A percentile compares a stretch with the other conserved stretches of the same genome.
These are phyloP conservation scores for Hirschfeldia incana DNA, from an alignment of 345 rosid genomes.

Conservation along the genomic window DNA sequence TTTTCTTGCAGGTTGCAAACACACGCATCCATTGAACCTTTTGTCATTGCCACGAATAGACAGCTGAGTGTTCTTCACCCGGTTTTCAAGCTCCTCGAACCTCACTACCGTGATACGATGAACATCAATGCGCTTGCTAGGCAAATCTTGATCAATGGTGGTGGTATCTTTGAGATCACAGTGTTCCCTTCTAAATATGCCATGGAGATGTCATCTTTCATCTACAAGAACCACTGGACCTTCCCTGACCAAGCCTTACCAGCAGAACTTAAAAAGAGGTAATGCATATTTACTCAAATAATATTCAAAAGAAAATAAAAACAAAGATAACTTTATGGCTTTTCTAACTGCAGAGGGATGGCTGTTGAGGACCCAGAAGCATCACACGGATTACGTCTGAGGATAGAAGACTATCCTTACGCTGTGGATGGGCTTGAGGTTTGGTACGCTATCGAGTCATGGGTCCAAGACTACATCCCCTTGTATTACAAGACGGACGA, in stretches of 20 bases:
- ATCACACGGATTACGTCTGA: conserved; percentile 55
- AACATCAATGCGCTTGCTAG: conserved; percentile 67
- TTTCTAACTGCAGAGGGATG: conserved; percentile 52
- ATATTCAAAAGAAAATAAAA: background rate
- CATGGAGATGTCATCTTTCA: conserved; percentile 60
- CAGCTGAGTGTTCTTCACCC: conserved; percentile 84
- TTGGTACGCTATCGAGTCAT: conserved; percentile 65
- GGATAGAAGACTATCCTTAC: conserved; percentile 68
- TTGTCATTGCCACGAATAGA: conserved; percentile 70
- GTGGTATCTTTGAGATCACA: conserved; percentile 61
- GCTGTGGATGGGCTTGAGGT: conserved; percentile 78
- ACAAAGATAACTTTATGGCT: background rate
- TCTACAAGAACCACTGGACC: conserved; percentile 56
- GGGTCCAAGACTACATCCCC: conserved; percentile 62
- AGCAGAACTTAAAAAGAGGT: conserved; percentile 74
- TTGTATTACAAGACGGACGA: conserved; percentile 56
- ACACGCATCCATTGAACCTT: conserved; percentile 70
- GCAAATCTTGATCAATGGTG: conserved; percentile 58
- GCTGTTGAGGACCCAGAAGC: conserved; percentile 63
- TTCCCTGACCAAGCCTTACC: conserved; percentile 75
- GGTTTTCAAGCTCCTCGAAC: conserved; percentile 67
- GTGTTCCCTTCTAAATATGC: conserved; percentile 63
- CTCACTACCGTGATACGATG: conserved; percentile 88
- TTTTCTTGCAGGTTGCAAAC: conserved; percentile 58
- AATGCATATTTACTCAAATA: conserved; percentile 19